Conservation (phyloP, 2,329 filamentous ascomycete species). For the Piedraia hortae region DNA sequence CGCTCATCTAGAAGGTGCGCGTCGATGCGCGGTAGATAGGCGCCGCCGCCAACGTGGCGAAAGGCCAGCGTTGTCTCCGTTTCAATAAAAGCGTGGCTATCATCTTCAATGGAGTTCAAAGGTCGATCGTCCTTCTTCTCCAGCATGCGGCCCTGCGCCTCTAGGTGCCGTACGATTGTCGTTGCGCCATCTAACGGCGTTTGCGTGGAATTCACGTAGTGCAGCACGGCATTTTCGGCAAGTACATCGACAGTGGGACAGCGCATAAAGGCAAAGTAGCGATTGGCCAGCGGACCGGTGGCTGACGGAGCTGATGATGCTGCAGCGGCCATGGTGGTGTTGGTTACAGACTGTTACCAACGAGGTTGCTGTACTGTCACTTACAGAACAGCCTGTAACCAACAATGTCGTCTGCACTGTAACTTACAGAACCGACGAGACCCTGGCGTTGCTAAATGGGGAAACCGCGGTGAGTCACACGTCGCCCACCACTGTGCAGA, state of each 20-base stretch:
- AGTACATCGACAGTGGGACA: conserved; percentile 17
- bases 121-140: conserved; percentile 62
- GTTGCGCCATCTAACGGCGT: conserved; percentile 41
- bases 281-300: not conserved
- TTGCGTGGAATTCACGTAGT: conserved; percentile 82
- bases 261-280: conserved; percentile 20
- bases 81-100: conserved; percentile 40
- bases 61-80: conserved; percentile 67
- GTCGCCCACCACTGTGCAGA: conserved; percentile 58
- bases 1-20: conserved; percentile 82
- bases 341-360: too few species aligned
- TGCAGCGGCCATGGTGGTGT: too few species aligned
- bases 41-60: conserved; percentile 40
- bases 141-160: conserved; percentile 40
- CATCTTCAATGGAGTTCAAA: conserved; percentile 45
- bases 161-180: conserved; percentile 62
- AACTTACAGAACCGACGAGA: too few species aligned
- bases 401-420: too few species aligned
- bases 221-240: conserved; percentile 21
- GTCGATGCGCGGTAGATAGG: conserved; percentile 68
- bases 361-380: too few species aligned
- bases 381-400: too few species aligned
- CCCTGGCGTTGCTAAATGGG: too few species aligned
- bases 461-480: too few species aligned
- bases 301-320: too few species aligned